Evolutionary conservation across 163 green algal genomes (phyloP).

Genomic region (Scenedesmus sp.): DNA sequence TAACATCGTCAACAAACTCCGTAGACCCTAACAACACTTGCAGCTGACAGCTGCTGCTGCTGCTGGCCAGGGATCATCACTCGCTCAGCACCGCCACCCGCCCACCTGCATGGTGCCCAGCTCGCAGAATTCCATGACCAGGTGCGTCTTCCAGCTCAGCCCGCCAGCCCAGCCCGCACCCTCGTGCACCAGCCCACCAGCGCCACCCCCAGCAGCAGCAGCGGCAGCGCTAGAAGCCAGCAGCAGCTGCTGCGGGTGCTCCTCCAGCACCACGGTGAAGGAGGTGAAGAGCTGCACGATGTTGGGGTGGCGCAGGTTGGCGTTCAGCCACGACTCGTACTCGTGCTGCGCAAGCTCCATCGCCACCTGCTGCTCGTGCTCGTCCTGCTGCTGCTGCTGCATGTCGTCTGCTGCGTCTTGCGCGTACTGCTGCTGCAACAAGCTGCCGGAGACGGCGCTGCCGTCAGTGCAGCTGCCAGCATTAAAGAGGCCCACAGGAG

Average conservation of each 20-base stretch:
- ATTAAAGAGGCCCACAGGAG: background rate
- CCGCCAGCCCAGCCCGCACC: background rate
- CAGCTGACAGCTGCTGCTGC: too few relatives aligned
- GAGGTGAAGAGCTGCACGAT: constrained; percentile 56
- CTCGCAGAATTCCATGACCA: constrained; percentile 55
- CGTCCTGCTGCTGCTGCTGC: constrained; percentile 28
- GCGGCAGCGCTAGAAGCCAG: background rate
- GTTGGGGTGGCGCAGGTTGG: constrained; percentile 53
- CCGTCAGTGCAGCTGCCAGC: background rate
- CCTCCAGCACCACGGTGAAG: constrained; percentile 51
- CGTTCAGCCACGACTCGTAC: constrained; percentile 55
- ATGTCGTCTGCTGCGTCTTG: background rate
- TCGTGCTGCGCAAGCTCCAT: constrained; percentile 50
- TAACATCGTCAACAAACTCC: too few relatives aligned
- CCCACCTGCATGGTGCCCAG: constrained; percentile 52
- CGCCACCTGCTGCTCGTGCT: constrained; percentile 24
- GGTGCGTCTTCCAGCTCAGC: constrained; percentile 52
- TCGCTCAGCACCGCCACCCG: too few relatives aligned
- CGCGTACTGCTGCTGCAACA: background rate
- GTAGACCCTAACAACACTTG: too few relatives aligned
- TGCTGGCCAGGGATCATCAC: too few relatives aligned
- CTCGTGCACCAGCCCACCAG: background rate
- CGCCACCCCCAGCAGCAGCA: background rate
- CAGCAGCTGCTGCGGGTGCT: background rate
- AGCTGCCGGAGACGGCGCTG: background rate